A percentile compares a stretch with the other conserved stretches of the same genome.
phyloP scores from a whole-genome alignment of 495 filamentous ascomycete genomes.

The Aspergillus bridgeri region DNA sequence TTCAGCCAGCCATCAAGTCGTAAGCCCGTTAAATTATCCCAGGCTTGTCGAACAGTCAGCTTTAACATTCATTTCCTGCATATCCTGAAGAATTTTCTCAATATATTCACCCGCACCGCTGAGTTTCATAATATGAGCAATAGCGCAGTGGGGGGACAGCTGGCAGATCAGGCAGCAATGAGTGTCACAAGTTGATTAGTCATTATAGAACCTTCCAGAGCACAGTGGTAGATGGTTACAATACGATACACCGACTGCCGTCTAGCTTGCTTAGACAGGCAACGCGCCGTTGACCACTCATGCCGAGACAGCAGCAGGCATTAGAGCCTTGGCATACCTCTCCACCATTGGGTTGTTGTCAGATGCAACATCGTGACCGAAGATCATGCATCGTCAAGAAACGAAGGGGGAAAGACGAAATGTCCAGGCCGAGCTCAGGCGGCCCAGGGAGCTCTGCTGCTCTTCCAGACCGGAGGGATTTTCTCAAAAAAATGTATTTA shows the following conservation, averaged over 20 bases:
- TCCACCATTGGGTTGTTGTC: background rate
- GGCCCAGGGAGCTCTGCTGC: background rate
- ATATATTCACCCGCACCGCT: conserved; percentile 35
- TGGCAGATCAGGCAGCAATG: too few relatives aligned
- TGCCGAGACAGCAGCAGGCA: background rate
- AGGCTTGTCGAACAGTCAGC: conserved; percentile 29
- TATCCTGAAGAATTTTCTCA: conserved; percentile 28
- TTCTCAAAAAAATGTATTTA: conserved; percentile 13
- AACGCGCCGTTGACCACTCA: too few relatives aligned
- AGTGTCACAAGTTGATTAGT: too few relatives aligned
- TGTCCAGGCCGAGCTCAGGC: background rate
- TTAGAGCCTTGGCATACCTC: background rate
- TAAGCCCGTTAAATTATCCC: conserved; percentile 16
- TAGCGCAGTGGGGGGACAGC: too few relatives aligned
- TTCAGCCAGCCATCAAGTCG: conserved; percentile 25
- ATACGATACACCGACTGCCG: background rate
- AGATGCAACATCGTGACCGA: background rate
- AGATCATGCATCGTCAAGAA: background rate
- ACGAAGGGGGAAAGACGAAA: background rate
- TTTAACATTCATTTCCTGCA: conserved; percentile 26
- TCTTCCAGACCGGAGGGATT: background rate
- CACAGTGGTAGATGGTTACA: too few relatives aligned
- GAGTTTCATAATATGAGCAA: conserved; percentile 34
- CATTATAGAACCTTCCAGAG: too few relatives aligned
- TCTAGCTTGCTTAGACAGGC: background rate